Percentiles rank a stretch among this genome's conserved stretches.
Conservation (phyloP, 192 early-diverging fungal genomes). For the Gonapodya prolifera region DNA sequence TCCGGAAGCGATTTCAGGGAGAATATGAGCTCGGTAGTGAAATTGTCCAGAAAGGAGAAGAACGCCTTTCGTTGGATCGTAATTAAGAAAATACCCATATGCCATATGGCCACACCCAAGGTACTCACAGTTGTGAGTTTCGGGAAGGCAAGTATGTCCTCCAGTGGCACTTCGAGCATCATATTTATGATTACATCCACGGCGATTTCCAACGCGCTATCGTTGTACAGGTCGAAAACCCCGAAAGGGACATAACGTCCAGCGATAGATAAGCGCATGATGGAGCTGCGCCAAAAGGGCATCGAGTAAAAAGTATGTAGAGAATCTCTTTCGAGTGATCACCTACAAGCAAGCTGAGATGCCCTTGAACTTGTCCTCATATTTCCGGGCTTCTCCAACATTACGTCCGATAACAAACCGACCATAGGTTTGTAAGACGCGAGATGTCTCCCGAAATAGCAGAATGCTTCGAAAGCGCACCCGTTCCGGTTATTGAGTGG, state of each 20-base stretch:
- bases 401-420: conserved; percentile 10
- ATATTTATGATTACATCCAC: conserved; percentile 51
- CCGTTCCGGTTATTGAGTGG: too few species aligned
- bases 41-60: conserved; percentile 54
- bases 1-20: conserved; percentile 28
- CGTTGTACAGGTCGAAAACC: conserved; percentile 78
- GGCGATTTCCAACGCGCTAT: conserved; percentile 58
- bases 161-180: conserved; percentile 55
- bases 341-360: conserved; percentile 57
- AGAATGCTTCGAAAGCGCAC: conserved; percentile 43
- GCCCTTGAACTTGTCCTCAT: conserved; percentile 53
- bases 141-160: conserved; percentile 56
- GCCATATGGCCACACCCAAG: not conserved
- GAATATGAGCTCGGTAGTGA: conserved; percentile 52
- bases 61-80: conserved; percentile 20
- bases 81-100: not conserved
- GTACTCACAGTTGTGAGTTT: conserved; percentile 18
- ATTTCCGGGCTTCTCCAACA: conserved; percentile 20
- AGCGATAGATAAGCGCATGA: conserved; percentile 49
- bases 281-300: conserved; percentile 15
- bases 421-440: conserved; percentile 46
- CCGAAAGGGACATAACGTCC: conserved; percentile 86
- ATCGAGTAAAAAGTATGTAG: not conserved
- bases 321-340: not conserved
- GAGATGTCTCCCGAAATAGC: conserved; percentile 76